A percentile compares a stretch with the other conserved stretches of the same genome.
Conservation (phyloP, 805 yeast species). For the Pichia cephalocereana region DNA sequence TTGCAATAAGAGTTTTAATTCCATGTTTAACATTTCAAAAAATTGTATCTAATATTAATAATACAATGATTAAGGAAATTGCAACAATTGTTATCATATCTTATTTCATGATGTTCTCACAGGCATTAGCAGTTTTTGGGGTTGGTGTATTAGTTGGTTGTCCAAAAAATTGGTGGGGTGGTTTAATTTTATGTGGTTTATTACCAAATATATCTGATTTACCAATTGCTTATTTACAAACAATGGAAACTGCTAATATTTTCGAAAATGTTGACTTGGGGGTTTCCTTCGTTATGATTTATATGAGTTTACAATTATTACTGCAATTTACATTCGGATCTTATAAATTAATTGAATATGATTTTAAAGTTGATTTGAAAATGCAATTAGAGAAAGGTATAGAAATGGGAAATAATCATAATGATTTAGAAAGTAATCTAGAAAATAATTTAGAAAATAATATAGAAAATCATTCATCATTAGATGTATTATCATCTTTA, state of each 20-base stretch:
- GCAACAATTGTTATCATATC: conserved; percentile 54
- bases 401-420: no score
- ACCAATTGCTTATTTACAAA: conserved; percentile 76
- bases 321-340: conserved; percentile 71
- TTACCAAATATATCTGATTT: conserved; percentile 76
- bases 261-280: conserved; percentile 63
- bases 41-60: conserved; percentile 55
- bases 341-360: conserved; percentile 59
- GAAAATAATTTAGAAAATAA: no score
- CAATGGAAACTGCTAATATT: conserved; percentile 53
- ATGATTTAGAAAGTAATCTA: no score
- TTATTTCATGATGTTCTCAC: conserved; percentile 30
- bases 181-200: conserved; percentile 55
- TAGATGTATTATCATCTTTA: no score
- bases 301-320: conserved; percentile 57
- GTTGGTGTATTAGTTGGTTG: conserved; percentile 43
- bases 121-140: conserved; percentile 12
- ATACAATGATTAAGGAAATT: conserved; percentile 57
- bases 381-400: background rate
- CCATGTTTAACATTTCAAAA: conserved; percentile 74
- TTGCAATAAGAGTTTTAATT: conserved; percentile 59
- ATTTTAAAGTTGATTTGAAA: conserved; percentile 35
- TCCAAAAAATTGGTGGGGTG: conserved; percentile 72
- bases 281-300: conserved; percentile 78
- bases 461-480: no score